Evolutionary conservation across 208 protist genomes (phyloP), one percentile per base, ranked within the genome.

Genomic region (Leishmania mexicana): DNA sequence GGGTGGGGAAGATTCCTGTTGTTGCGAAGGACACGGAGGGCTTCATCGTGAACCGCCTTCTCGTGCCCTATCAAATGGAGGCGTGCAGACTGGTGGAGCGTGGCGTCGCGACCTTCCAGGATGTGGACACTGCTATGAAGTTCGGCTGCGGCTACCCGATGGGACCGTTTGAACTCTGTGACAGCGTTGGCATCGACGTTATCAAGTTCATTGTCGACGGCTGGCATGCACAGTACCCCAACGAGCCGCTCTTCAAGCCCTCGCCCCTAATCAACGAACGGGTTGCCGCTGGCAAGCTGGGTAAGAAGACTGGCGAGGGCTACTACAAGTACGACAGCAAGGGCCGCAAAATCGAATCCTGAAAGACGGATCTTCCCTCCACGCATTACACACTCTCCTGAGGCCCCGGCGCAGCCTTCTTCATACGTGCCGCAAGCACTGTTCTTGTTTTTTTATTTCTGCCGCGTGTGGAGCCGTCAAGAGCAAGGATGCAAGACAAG

Each of bases 11-110:
- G 85, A 70, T 79, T 0, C 80, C 93, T 0, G 93, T 97, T 21
- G 72, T 91, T 28, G 87, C 89, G 53, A 93, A 90, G 78, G 96
- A 98, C 86, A 97, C 93, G 4, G 87, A 89, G 38, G 96, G 96
- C 45, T 98, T 97, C 78, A 94, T 98, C 83, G 96, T 97, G 45
- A 98, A 98, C 87, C 93, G 95, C 28, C 88, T 98, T 3, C 90
- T 98, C 10, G 85, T 97, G 7, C 95, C 95, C 13, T 96, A 94
- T 80, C 81, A 95, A 73, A 38, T 95, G 42, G 93, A 98, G 84
- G 95, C 95, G 38, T 83, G 89, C 54, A 87, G 89, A 42, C 89
- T 97, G 21, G 85, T 96, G 35, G 96, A 97, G 80, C 87, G 93
- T 49, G 96, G 94, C 28, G 92, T 95, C 24, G 94, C 93, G 13